Evolutionary conservation across 768 basidiomycete genomes (phyloP).

Genomic region (Tricholoma sp.): DNA sequence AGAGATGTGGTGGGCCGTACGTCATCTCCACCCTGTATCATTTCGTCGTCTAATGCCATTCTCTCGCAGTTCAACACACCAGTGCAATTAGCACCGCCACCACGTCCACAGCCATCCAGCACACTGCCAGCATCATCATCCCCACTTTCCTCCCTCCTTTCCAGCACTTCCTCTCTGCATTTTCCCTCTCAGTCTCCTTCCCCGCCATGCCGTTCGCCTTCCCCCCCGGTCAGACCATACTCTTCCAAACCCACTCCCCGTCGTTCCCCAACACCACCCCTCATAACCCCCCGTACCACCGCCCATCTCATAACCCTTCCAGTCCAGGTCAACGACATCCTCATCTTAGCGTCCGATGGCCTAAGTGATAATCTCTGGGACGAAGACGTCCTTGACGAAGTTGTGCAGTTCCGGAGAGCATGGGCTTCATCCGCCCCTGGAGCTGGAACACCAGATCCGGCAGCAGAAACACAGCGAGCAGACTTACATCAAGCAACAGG

Average conservation of each 20-base stretch:
- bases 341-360: conserved; percentile 80
- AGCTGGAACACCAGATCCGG: not conserved
- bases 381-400: conserved; percentile 81
- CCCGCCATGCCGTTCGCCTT: not conserved
- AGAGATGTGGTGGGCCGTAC: conserved; percentile 89
- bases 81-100: conserved; percentile 35
- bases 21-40: conserved; percentile 18
- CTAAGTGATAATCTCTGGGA: conserved; percentile 88
- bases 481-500: not conserved
- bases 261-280: not conserved
- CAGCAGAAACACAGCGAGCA: not conserved
- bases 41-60: not conserved
- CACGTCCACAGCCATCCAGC: conserved; percentile 1
- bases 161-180: conserved; percentile 2
- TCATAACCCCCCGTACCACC: conserved; percentile 32
- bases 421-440: not conserved
- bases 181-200: conserved; percentile 2
- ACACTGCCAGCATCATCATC: not conserved
- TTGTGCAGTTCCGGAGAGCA: conserved; percentile 44
- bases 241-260: not conserved
- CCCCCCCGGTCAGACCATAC: conserved; percentile 11
- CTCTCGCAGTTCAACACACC: conserved; percentile 36
- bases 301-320: conserved; percentile 69
- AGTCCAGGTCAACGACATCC: conserved; percentile 65
- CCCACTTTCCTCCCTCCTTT: not conserved